Conservation (phyloP, 2,329 filamentous ascomycete species). For the Pseudohalonectria lignicola region DNA sequence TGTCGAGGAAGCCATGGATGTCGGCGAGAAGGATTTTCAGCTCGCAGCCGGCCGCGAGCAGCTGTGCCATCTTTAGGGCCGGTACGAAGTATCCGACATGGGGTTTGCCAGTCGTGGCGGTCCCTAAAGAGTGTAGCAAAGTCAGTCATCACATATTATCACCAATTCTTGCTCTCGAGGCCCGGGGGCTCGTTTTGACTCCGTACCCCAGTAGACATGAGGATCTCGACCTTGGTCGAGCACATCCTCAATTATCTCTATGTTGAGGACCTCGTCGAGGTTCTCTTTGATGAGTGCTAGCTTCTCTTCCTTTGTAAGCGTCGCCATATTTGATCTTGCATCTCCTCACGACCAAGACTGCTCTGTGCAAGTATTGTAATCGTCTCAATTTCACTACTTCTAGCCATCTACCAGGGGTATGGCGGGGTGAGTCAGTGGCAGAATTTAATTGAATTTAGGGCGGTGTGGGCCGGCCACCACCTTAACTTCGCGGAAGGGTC, state of each 20-base stretch:
- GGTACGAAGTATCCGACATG: constrained; percentile 87
- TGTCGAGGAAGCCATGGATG: constrained; percentile 67
- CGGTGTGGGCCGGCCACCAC: too few species aligned
- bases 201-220: constrained; percentile 72
- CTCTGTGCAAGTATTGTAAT: too few species aligned
- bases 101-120: constrained; percentile 75
- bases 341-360: too few species aligned
- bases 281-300: constrained; percentile 70
- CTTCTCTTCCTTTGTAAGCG: constrained; percentile 30
- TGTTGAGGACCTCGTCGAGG: constrained; percentile 71
- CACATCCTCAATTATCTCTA: constrained; percentile 70
- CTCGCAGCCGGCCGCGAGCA: constrained; percentile 74
- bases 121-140: constrained; percentile 35
- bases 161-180: background rate
- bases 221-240: constrained; percentile 59
- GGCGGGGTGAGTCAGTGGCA: constrained; percentile 3
- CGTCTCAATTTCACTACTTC: too few species aligned
- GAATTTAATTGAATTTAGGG: too few species aligned
- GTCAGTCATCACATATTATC: constrained; percentile 2
- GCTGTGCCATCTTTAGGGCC: constrained; percentile 80
- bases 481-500: too few species aligned
- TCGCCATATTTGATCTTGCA: background rate
- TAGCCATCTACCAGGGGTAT: too few species aligned
- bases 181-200: too few species aligned
- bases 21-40: constrained; percentile 69